A percentile compares a stretch with the other conserved stretches of the same genome.
phyloP scores from a whole-genome alignment of 106 monocot genomes.

The Hemerocallis citrina region DNA sequence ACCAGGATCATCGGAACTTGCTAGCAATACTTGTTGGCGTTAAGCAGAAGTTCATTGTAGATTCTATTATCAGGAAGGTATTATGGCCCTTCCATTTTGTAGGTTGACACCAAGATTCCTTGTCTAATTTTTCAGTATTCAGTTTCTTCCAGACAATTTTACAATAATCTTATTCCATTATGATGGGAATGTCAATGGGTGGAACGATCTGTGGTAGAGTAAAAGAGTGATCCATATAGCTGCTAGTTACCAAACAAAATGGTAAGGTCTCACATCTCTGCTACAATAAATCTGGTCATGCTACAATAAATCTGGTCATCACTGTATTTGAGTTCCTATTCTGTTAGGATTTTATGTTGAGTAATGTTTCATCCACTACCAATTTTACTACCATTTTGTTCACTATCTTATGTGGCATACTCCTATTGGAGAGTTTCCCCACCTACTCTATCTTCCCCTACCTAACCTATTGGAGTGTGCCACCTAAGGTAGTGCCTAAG shows the following conservation, averaged over 20 bases:
- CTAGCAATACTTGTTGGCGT: conserved; percentile 66
- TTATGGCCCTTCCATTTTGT: not conserved
- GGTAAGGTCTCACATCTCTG: conserved; percentile 24
- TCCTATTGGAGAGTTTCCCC: no score
- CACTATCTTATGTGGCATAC: no score
- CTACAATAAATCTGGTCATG: no score
- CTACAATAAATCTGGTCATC: no score
- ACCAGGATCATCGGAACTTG: conserved; percentile 28
- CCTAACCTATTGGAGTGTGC: no score
- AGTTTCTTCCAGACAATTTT: conserved; percentile 87
- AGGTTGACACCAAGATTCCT: not conserved
- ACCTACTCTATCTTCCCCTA: no score
- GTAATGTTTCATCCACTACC: no score
- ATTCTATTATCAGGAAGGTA: conserved; percentile 69
- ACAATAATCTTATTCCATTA: conserved; percentile 77
- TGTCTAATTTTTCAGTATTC: conserved; percentile 33
- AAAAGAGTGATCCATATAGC: conserved; percentile 59
- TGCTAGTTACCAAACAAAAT: conserved; percentile 71
- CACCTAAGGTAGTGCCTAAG: no score
- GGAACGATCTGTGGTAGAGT: conserved; percentile 69
- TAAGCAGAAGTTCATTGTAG: conserved; percentile 50
- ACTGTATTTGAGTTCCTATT: no score
- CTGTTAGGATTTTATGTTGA: no score
- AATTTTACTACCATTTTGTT: no score
- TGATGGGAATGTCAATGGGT: conserved; percentile 74